Conservation (phyloP, 345 rosid genomes). For the Pistacia vera region DNA sequence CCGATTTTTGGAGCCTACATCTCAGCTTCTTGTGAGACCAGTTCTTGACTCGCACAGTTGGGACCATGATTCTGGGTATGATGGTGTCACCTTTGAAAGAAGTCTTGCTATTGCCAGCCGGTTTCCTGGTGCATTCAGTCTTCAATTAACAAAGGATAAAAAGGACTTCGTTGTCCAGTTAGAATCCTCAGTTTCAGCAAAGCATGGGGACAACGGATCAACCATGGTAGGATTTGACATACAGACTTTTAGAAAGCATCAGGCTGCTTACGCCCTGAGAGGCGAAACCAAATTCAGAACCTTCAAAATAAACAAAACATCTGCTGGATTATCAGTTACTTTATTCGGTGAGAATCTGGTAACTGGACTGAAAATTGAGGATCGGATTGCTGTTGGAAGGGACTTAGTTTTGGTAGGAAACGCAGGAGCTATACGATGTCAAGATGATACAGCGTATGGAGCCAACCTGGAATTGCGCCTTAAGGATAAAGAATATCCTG, state of each 20-base stretch:
- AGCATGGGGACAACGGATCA: slow-evolving; percentile 35
- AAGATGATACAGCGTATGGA: slow-evolving; percentile 37
- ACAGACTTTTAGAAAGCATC: slow-evolving; percentile 40
- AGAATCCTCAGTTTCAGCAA: slow-evolving; percentile 40
- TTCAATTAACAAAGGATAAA: slow-evolving; percentile 48
- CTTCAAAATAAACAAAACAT: slow-evolving; percentile 34
- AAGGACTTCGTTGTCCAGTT: slow-evolving; percentile 37
- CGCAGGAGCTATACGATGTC: slow-evolving; percentile 36
- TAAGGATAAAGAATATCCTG: slow-evolving; percentile 36
- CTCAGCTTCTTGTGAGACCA: slow-evolving; percentile 41
- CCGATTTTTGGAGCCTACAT: slow-evolving; percentile 31
- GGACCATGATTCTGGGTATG: slow-evolving; percentile 51
- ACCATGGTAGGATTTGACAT: slow-evolving; percentile 49
- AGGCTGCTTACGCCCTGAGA: slow-evolving; percentile 42
- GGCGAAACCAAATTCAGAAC: slow-evolving; percentile 36
- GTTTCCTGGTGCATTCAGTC: slow-evolving; percentile 34
- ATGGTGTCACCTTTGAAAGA: slow-evolving; percentile 39
- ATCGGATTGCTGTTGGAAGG: slow-evolving; percentile 38
- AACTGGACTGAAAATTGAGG: slow-evolving; percentile 45
- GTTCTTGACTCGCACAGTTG: slow-evolving; percentile 37
- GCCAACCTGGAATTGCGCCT: slow-evolving; percentile 40
- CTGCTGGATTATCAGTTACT: slow-evolving; percentile 37
- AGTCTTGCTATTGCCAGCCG: slow-evolving; percentile 26
- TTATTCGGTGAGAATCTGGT: slow-evolving; percentile 35
- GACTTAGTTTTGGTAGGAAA: slow-evolving; percentile 32